Conservation (phyloP, 805 yeast genomes). For the Ogataea polymorpha region DNA sequence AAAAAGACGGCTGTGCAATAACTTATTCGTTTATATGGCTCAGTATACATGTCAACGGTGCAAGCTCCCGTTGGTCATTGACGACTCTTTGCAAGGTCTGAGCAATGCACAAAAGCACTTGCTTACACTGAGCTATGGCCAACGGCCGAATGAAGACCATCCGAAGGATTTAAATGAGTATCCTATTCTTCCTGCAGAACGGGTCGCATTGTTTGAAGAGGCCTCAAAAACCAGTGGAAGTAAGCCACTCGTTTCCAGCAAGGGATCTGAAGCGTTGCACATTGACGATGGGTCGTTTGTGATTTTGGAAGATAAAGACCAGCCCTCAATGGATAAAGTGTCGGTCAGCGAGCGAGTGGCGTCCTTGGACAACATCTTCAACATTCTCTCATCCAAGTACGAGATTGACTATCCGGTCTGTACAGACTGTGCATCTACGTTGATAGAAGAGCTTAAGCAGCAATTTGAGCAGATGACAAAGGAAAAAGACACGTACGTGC, state of each 20-base stretch:
- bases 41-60: constrained; percentile 57
- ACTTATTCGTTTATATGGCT: constrained; percentile 18
- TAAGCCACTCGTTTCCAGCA: constrained; percentile 21
- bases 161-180: constrained; percentile 22
- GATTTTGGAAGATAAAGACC: constrained; percentile 19
- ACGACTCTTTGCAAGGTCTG: constrained; percentile 50
- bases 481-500: constrained; percentile 76
- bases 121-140: constrained; percentile 37
- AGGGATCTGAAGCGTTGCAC: constrained; percentile 10
- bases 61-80: constrained; percentile 53
- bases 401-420: constrained; percentile 88
- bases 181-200: constrained; percentile 36
- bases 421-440: constrained; percentile 70
- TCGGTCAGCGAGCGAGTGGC: constrained; percentile 38
- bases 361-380: constrained; percentile 63
- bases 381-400: constrained; percentile 69
- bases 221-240: constrained; percentile 25
- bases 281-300: constrained; percentile 32
- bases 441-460: constrained; percentile 61
- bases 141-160: constrained; percentile 20
- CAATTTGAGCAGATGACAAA: constrained; percentile 69
- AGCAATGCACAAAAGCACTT: constrained; percentile 55
- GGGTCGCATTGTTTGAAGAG: constrained; percentile 37
- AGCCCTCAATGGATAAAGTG: constrained; percentile 19
- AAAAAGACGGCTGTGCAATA: constrained; percentile 1